These are phyloP conservation scores for Salix udensis DNA, from an alignment of 345 rosid species.

Conservation along the genomic window DNA sequence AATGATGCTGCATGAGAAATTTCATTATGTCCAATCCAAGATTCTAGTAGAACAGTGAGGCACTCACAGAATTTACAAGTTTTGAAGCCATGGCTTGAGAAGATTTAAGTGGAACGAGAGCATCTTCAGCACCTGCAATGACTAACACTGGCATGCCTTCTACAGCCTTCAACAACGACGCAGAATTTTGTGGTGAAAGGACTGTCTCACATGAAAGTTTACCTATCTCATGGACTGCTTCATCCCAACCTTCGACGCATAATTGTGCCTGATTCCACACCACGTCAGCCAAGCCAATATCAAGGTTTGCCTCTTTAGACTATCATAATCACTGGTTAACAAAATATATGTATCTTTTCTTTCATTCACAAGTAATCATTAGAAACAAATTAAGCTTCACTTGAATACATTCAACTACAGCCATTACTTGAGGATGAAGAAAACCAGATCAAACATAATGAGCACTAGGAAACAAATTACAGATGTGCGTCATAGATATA, in stretches of 20 bases:
- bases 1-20: background rate
- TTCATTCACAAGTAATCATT: background rate
- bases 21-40: background rate
- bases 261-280: constrained; percentile 59
- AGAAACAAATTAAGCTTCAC: background rate
- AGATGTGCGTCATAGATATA: background rate
- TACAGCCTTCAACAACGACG: constrained; percentile 55
- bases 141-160: constrained; percentile 71
- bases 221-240: constrained; percentile 90
- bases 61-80: constrained; percentile 87
- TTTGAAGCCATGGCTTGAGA: constrained; percentile 83
- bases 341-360: background rate
- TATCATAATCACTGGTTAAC: background rate
- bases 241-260: constrained; percentile 91
- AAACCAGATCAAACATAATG: background rate
- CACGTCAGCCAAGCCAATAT: background rate
- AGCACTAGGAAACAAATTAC: background rate
- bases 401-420: background rate
- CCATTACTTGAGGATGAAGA: background rate
- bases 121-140: constrained; percentile 83
- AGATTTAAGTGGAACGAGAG: constrained; percentile 72
- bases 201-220: constrained; percentile 77
- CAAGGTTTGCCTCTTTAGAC: background rate
- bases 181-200: constrained; percentile 56
- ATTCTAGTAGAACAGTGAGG: background rate